Conservation (phyloP, 2,329 filamentous ascomycete species). For the Hypomyces perniciosus region DNA sequence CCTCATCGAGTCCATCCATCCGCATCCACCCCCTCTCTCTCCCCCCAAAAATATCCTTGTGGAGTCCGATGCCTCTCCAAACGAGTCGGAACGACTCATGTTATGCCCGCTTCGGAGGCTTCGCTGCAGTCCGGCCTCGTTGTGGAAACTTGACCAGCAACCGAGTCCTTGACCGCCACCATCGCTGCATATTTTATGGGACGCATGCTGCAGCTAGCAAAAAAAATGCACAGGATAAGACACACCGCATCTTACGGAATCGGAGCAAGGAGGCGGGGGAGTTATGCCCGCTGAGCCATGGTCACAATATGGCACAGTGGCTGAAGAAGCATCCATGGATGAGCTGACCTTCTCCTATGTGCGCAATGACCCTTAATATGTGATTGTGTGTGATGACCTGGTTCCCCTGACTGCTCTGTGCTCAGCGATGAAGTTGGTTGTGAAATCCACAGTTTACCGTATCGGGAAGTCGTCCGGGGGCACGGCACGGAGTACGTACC, state of each 20-base stretch:
- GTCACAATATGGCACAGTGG: background rate
- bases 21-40: background rate
- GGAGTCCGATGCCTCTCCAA: too few species aligned
- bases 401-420: background rate
- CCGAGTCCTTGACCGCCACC: slow-evolving; percentile 18
- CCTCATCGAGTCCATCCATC: background rate
- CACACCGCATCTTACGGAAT: background rate
- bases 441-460: too few species aligned
- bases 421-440: background rate
- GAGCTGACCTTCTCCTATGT: background rate
- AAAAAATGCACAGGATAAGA: background rate
- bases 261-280: background rate
- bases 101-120: background rate
- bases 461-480: too few species aligned
- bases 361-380: background rate
- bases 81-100: background rate
- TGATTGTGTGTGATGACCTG: background rate
- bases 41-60: background rate
- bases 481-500: background rate
- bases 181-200: slow-evolving; percentile 27
- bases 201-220: slow-evolving; percentile 23
- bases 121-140: background rate
- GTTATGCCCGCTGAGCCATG: background rate
- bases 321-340: background rate
- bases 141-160: background rate